Conservation (phyloP, 129 eudicot species). For the Pseudognaphalium luteoalbum region DNA sequence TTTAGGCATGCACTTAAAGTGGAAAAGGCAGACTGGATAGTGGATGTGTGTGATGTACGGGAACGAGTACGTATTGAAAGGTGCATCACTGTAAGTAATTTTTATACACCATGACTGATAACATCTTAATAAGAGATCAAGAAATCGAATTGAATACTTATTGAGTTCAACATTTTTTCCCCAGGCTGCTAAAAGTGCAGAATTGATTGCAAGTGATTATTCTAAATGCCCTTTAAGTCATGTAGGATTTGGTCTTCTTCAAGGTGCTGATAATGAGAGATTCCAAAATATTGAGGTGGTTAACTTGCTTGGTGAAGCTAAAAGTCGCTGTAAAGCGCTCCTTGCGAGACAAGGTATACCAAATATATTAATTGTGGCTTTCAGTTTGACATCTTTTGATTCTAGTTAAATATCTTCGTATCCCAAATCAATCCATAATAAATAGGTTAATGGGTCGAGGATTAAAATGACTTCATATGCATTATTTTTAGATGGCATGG, state of each 20-base stretch:
- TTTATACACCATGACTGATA: neutral
- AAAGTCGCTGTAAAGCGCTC: neutral
- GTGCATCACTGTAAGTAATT: neutral
- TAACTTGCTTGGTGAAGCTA: neutral
- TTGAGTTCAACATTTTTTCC: neutral
- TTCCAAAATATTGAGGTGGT: neutral
- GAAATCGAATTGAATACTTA: neutral
- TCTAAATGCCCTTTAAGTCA: neutral
- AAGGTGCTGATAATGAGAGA: neutral
- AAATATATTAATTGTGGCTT: neutral
- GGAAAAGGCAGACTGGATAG: neutral
- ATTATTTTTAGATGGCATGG: neutral
- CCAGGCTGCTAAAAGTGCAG: neutral
- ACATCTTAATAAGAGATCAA: neutral
- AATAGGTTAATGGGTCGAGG: neutral
- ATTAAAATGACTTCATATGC: neutral
- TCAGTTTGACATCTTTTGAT: neutral
- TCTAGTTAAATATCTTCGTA: too few species aligned
- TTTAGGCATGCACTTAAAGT: neutral
- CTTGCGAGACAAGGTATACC: neutral
- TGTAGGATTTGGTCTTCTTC: neutral
- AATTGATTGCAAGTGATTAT: neutral
- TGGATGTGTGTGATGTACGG: neutral
- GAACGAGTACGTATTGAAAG: neutral
- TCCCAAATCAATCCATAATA: too few species aligned